Percentiles rank a stretch among this genome's conserved stretches.
Conservation (phyloP, 1,139 yeast species). For the Lodderomyces margitis region DNA sequence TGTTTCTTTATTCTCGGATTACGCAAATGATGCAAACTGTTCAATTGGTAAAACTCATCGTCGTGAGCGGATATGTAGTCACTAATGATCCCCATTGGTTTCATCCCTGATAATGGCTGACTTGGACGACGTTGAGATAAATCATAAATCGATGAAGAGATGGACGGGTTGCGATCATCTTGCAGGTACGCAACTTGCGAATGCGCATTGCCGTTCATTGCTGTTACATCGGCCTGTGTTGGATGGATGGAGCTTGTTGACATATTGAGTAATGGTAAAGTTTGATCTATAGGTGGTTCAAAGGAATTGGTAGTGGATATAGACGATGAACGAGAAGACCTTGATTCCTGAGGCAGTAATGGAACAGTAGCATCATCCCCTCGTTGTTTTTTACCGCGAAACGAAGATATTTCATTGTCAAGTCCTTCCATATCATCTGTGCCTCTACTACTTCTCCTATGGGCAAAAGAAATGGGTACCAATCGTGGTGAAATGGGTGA, state of each 20-base stretch:
- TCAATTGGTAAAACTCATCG: slow-evolving; percentile 9
- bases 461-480: slow-evolving; percentile 6
- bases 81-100: slow-evolving; percentile 12
- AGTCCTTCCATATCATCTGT: neutral
- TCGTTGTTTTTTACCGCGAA: too few relatives aligned
- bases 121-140: slow-evolving; percentile 21
- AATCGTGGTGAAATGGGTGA: slow-evolving; percentile 14
- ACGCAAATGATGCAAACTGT: slow-evolving; percentile 27
- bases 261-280: slow-evolving; percentile 35
- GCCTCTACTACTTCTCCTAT: slow-evolving; percentile 11
- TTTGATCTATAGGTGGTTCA: slow-evolving; percentile 34
- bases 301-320: slow-evolving; percentile 11
- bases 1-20: slow-evolving; percentile 39
- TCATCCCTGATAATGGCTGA: slow-evolving; percentile 9
- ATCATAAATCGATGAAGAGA: slow-evolving; percentile 29
- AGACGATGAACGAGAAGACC: slow-evolving; percentile 9
- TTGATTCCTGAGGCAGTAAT: neutral
- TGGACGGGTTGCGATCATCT: slow-evolving; percentile 19
- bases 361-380: too few relatives aligned
- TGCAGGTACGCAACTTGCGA: neutral
- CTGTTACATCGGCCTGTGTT: too few relatives aligned
- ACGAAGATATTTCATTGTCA: slow-evolving; percentile 1
- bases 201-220: neutral
- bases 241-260: slow-evolving; percentile 28
- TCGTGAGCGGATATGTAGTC: slow-evolving; percentile 7